Conservation (phyloP, 2,329 filamentous ascomycete species). For the Aschersonia sp. region DNA sequence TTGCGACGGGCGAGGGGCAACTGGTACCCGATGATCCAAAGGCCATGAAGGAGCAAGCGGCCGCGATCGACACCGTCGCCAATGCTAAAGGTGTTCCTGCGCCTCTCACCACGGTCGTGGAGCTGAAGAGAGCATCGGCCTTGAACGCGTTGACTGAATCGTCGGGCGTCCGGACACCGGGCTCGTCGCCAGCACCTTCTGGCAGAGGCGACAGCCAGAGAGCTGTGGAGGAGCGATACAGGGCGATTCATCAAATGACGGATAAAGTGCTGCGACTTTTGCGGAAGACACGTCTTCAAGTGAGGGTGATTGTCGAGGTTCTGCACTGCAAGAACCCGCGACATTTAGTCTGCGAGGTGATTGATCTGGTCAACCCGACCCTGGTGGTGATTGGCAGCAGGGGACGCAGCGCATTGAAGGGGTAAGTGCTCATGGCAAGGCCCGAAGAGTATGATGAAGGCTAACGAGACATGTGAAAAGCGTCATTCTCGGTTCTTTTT, state of each 20-base stretch:
- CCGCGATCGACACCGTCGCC: conserved; percentile 51
- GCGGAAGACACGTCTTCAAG: conserved; percentile 82
- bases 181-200: conserved; percentile 31
- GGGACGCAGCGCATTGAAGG: conserved; percentile 82
- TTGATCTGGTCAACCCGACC: conserved; percentile 82
- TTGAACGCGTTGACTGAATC: conserved; percentile 15
- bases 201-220: conserved; percentile 36
- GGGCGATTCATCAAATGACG: conserved; percentile 72
- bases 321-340: conserved; percentile 97
- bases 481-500: conserved; percentile 89
- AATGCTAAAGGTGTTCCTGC: conserved; percentile 20
- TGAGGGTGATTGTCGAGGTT: conserved; percentile 86
- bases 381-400: conserved; percentile 86
- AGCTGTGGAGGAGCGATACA: conserved; percentile 64
- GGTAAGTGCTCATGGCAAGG: conserved; percentile 38
- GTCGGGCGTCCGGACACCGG: conserved; percentile 15
- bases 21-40: conserved; percentile 58
- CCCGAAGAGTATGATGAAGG: not conserved
- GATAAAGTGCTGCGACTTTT: conserved; percentile 72
- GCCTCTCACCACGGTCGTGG: conserved; percentile 17
- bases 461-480: conserved; percentile 32
- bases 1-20: conserved; percentile 31
- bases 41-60: conserved; percentile 61
- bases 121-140: conserved; percentile 16
- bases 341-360: conserved; percentile 92